A percentile compares a stretch with the other conserved stretches of the same genome.
Conservation (phyloP, 495 filamentous ascomycete genomes). For the Lasiosphaeriaceae sp. region DNA sequence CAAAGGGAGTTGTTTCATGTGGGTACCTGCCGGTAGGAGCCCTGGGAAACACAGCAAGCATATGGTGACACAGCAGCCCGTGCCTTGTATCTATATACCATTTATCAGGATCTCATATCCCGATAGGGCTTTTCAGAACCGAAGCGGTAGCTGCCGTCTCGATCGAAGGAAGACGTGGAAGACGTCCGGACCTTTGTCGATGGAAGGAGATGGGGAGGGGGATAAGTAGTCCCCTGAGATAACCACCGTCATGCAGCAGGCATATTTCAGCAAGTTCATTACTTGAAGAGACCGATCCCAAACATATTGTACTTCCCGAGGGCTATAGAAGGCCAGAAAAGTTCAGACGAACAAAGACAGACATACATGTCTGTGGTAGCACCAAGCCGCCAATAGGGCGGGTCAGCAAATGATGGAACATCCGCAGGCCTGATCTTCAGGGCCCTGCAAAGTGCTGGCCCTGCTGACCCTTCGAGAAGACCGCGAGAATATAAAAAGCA, state of each 20-base stretch:
- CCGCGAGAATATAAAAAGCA: slow-evolving; percentile 11
- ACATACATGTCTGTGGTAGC: not conserved
- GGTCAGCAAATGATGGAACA: not conserved
- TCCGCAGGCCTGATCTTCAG: not conserved
- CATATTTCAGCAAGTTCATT: too few relatives aligned
- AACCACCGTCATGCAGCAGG: too few relatives aligned
- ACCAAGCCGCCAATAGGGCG: not conserved
- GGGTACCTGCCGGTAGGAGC: not conserved
- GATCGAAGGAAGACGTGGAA: not conserved
- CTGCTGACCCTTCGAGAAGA: slow-evolving; percentile 5
- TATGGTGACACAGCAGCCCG: not conserved
- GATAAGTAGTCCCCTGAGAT: too few relatives aligned
- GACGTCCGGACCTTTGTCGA: too few relatives aligned
- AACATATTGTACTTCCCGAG: not conserved
- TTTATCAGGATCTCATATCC: not conserved
- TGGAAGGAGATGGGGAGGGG: too few relatives aligned
- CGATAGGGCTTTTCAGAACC: not conserved
- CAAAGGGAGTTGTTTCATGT: not conserved
- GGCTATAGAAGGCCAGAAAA: not conserved
- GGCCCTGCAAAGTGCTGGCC: too few relatives aligned
- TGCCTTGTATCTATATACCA: not conserved
- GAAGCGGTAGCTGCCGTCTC: not conserved
- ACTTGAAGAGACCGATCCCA: not conserved
- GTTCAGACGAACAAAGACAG: not conserved
- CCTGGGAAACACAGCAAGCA: not conserved